phyloP scores from a whole-genome alignment of 352 stramenopile genomes.

The Pythium volutum region DNA sequence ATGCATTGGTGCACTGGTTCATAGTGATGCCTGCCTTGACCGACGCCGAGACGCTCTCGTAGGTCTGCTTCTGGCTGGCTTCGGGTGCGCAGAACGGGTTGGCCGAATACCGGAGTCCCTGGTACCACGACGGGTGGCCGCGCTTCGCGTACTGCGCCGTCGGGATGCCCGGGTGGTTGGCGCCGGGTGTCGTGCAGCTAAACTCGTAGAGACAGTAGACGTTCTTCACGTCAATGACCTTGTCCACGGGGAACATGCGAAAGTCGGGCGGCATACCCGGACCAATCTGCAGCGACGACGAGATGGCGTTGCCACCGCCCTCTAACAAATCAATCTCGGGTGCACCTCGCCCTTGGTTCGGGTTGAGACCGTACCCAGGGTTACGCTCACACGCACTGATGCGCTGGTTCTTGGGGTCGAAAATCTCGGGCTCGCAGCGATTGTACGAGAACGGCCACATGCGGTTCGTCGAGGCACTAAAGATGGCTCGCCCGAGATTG shows the following conservation, averaged over 20 bases:
- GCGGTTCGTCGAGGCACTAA: constrained; percentile 89
- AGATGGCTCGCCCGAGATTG: constrained; percentile 95
- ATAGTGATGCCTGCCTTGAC: constrained; percentile 40
- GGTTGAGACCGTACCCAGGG: constrained; percentile 91
- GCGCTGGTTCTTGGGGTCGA: constrained; percentile 57
- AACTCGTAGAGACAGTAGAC: constrained; percentile 41
- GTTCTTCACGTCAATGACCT: constrained; percentile 6
- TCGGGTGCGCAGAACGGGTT: constrained; percentile 53
- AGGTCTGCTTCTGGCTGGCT: constrained; percentile 28
- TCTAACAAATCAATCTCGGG: constrained; percentile 96
- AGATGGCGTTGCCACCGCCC: constrained; percentile 78
- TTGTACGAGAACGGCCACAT: constrained; percentile 97
- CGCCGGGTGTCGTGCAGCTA: constrained; percentile 38
- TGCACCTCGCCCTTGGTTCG: constrained; percentile 86
- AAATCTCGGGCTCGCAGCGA: constrained; percentile 77
- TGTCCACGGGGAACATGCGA: constrained; percentile 25
- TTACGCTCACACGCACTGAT: constrained; percentile 89
- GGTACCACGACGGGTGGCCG: constrained; percentile 69
- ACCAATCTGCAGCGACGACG: constrained; percentile 88
- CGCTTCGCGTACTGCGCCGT: constrained; percentile 39
- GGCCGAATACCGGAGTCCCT: constrained; percentile 48
- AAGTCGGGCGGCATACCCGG: constrained; percentile 64
- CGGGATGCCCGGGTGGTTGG: constrained; percentile 43
- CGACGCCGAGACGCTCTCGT: constrained; percentile 32
- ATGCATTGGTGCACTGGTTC: constrained; percentile 39